Percentiles rank a stretch among this genome's conserved stretches.
These are phyloP conservation scores for Aspergillus aculeatus DNA, from an alignment of 2,329 filamentous ascomycete genomes.

Conservation along the genomic window DNA sequence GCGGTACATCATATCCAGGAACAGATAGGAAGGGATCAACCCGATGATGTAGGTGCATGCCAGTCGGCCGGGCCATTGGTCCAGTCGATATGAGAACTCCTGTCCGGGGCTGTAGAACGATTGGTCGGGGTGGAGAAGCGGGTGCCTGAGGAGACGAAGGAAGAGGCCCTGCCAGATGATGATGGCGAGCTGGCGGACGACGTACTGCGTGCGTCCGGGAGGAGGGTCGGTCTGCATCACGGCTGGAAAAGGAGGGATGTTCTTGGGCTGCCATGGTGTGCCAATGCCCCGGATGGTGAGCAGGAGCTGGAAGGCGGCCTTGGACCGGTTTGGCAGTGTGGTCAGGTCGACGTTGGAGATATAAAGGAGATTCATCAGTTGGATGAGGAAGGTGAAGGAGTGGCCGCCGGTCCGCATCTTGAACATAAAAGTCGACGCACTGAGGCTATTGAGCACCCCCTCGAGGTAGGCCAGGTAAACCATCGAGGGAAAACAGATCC, in stretches of 20 bases:
- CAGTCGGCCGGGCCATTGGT: constrained; percentile 10
- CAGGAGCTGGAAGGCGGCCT: constrained; percentile 4
- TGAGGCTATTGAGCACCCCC: background rate
- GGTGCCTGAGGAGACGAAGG: constrained; percentile 11
- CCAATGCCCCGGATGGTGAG: constrained; percentile 19
- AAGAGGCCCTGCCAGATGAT: constrained; percentile 22
- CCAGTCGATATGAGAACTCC: constrained; percentile 8
- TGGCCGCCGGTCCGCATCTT: background rate
- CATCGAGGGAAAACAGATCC: background rate
- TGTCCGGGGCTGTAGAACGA: constrained; percentile 3
- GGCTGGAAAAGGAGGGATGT: constrained; percentile 8
- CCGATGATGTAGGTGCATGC: constrained; percentile 17
- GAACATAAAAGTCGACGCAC: background rate
- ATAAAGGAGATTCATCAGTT: background rate
- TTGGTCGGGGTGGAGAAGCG: background rate
- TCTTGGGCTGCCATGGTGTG: constrained; percentile 24
- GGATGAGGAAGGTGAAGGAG: background rate
- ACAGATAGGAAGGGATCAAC: background rate
- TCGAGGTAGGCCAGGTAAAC: background rate
- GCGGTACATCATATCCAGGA: constrained; percentile 24
- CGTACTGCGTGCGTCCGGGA: constrained; percentile 16
- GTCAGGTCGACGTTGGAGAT: background rate
- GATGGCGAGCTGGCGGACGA: constrained; percentile 22
- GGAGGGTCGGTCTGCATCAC: background rate
- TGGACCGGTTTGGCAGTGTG: background rate